A percentile compares a stretch with the other conserved stretches of the same genome.
Conservation (phyloP, 2,329 filamentous ascomycete species). For the Penicillium sp. region DNA sequence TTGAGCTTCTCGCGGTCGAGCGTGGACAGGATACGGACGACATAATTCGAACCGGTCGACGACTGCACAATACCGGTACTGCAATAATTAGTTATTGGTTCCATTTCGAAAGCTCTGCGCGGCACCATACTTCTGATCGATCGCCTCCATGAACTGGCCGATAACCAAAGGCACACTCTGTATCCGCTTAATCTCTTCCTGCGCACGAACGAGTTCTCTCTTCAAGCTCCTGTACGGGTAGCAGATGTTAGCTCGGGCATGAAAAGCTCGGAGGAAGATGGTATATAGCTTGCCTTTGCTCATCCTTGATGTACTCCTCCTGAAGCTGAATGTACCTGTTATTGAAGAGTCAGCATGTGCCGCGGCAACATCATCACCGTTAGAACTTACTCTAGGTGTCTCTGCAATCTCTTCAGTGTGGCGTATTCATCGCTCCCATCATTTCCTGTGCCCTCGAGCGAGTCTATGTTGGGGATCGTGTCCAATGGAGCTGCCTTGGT, state of each 20-base stretch:
- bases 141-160: constrained; percentile 99
- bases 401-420: constrained; percentile 88
- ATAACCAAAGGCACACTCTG: constrained; percentile 97
- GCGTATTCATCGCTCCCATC: constrained; percentile 90
- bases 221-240: constrained; percentile 65
- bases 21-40: constrained; percentile 94
- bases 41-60: constrained; percentile 96
- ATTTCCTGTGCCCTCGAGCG: constrained; percentile 70
- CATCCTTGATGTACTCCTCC: constrained; percentile 99
- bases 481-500: constrained; percentile 68
- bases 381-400: constrained; percentile 75
- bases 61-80: constrained; percentile 98
- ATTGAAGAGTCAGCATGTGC: constrained; percentile 15
- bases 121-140: constrained; percentile 95
- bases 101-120: too few species aligned
- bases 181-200: constrained; percentile 99
- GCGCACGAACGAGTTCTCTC: constrained; percentile 88
- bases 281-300: constrained; percentile 66
- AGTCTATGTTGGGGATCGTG: constrained; percentile 80
- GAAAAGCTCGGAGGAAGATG: too few species aligned
- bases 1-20: constrained; percentile 97
- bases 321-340: constrained; percentile 84
- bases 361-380: neutral
- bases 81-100: constrained; percentile 2
- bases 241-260: too few species aligned